Conservation (phyloP, 2,329 filamentous ascomycete species). For the Grosmannia penicillata region DNA sequence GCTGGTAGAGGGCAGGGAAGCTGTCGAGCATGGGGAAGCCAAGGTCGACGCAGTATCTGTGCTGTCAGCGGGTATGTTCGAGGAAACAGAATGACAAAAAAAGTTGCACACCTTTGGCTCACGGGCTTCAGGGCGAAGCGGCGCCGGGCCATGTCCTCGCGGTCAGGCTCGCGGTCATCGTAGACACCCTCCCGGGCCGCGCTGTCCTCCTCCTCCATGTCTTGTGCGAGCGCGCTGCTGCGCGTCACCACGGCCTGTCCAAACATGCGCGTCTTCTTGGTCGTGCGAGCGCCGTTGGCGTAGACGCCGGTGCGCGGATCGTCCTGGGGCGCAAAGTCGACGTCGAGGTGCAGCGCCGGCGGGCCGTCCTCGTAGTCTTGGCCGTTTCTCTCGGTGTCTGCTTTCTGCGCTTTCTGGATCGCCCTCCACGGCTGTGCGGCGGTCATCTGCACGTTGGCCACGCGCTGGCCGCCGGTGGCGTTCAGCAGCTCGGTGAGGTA, state of each 20-base stretch:
- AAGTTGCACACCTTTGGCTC: slow-evolving; percentile 11
- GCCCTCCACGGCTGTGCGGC: slow-evolving; percentile 24
- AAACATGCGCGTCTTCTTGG: slow-evolving; percentile 20
- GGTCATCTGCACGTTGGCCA: slow-evolving; percentile 60
- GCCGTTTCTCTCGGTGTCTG: slow-evolving; percentile 2
- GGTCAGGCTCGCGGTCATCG: slow-evolving; percentile 3
- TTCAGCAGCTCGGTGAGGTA: slow-evolving; percentile 55
- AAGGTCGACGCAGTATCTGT: slow-evolving; percentile 38
- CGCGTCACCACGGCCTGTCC: slow-evolving; percentile 24
- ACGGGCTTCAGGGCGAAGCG: slow-evolving; percentile 14
- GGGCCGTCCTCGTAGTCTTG: slow-evolving; percentile 15
- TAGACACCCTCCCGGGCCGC: slow-evolving; percentile 9
- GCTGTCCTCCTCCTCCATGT: background rate
- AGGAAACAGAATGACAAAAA: background rate
- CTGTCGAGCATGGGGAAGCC: slow-evolving; percentile 69
- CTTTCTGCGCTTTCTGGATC: slow-evolving; percentile 9
- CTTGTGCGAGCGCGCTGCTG: slow-evolving; percentile 8
- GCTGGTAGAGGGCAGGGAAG: slow-evolving; percentile 61
- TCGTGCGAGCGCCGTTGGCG: background rate
- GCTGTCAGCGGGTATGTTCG: too few relatives aligned
- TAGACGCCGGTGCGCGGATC: slow-evolving; percentile 13
- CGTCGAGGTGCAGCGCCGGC: slow-evolving; percentile 18
- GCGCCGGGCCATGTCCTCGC: slow-evolving; percentile 11
- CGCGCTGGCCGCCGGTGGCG: slow-evolving; percentile 61
- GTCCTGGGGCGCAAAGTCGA: slow-evolving; percentile 25